phyloP scores from a whole-genome alignment of 2,329 filamentous ascomycete genomes.

The Apiospora arundinis region DNA sequence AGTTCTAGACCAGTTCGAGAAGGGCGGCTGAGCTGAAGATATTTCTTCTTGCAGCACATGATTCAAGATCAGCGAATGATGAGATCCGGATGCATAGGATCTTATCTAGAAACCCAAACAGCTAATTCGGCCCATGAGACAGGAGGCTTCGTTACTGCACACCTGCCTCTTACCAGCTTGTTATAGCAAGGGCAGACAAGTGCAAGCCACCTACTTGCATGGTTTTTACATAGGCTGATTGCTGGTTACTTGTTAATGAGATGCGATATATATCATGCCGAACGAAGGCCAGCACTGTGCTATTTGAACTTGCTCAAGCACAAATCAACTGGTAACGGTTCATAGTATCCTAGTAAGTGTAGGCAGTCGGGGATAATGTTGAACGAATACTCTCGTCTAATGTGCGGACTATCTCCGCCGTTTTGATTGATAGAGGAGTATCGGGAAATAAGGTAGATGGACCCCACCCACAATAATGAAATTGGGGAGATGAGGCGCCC shows the following conservation, averaged over 20 bases:
- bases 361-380: background rate
- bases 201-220: background rate
- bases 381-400: background rate
- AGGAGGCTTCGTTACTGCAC: background rate
- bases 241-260: background rate
- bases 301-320: background rate
- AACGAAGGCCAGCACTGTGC: background rate
- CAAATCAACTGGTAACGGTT: background rate
- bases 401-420: background rate
- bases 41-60: background rate
- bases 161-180: background rate
- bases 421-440: slow-evolving; percentile 5
- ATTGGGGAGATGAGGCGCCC: background rate
- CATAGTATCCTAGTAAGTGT: background rate
- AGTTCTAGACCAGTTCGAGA: background rate
- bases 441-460: slow-evolving; percentile 15
- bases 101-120: background rate
- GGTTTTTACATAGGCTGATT: too few relatives aligned
- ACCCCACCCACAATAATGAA: slow-evolving; percentile 13
- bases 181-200: background rate
- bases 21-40: background rate
- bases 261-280: background rate
- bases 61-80: background rate
- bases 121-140: background rate
- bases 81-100: background rate